phyloP scores from a whole-genome alignment of 345 rosid genomes.

The Hirschfeldia incana region DNA sequence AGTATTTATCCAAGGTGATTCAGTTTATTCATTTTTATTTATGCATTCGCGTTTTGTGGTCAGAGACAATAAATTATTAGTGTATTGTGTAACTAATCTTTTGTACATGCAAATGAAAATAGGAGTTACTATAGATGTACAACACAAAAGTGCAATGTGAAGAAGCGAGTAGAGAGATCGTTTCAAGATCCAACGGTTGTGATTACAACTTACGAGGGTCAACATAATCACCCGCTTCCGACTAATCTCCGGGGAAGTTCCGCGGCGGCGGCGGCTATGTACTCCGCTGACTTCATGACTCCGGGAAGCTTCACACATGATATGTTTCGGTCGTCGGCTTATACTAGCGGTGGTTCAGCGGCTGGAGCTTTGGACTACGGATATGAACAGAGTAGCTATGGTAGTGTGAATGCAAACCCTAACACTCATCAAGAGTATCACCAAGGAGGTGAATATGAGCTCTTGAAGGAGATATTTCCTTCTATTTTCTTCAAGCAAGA shows the following conservation, averaged over 20 bases:
- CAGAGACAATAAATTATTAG: background rate
- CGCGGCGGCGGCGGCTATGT: slow-evolving; percentile 52
- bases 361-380: slow-evolving; percentile 39
- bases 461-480: slow-evolving; percentile 79
- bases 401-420: slow-evolving; percentile 38
- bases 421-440: slow-evolving; percentile 37
- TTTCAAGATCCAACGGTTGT: slow-evolving; percentile 83
- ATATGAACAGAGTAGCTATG: slow-evolving; percentile 36
- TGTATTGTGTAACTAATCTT: slow-evolving; percentile 9
- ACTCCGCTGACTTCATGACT: slow-evolving; percentile 38
- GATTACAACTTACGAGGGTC: slow-evolving; percentile 89
- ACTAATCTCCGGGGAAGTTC: slow-evolving; percentile 63
- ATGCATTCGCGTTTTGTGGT: background rate
- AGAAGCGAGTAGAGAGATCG: slow-evolving; percentile 92
- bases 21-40: background rate
- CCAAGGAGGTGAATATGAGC: slow-evolving; percentile 66
- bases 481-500: slow-evolving; percentile 67
- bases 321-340: slow-evolving; percentile 41
- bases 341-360: slow-evolving; percentile 27
- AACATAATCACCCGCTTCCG: slow-evolving; percentile 81
- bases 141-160: slow-evolving; percentile 77
- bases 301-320: slow-evolving; percentile 45
- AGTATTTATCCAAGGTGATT: slow-evolving; percentile 71
- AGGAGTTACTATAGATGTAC: slow-evolving; percentile 98
- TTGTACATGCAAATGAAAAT: slow-evolving; percentile 15